Evolutionary conservation across 2,329 filamentous ascomycete genomes (phyloP), one percentile per base, ranked within the genome.

Genomic region (Hypoxylon sp.): DNA sequence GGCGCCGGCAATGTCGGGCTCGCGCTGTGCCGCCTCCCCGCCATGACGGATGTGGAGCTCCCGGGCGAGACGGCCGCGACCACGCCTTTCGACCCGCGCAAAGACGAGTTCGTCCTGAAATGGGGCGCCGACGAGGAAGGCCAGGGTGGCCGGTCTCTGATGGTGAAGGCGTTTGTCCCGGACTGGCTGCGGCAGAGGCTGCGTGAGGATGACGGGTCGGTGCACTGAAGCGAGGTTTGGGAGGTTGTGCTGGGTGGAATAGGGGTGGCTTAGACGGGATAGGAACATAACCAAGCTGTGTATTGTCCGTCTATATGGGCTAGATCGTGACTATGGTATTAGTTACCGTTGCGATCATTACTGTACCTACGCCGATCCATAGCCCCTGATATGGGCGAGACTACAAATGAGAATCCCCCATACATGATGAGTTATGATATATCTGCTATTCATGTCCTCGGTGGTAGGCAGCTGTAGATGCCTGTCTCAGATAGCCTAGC

Each of bases 1-100:
- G 89, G 90, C 0, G 79, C 94, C 11, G 94, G 93, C 0, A 96
- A 97, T 71, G 77, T 98, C 24, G 95, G 95, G 1, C 79, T 99
- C 48, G 94, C 88, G 2, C 77, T 97, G 65, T 97, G 94, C 72
- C 86, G 94, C 21, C 76, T 98, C 66, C 92, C 96, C 77, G 88
- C 88, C 71, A 97, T 97, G 93, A 96, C 91, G 4, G 89, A 92
- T 70, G 78, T 95, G 43, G 79, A 80, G 27, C 77, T 95, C 50
- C 89, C 89, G 2, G 89, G 87, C 4, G 84, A 85, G 54, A 86
- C 89, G 62, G 82, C 83, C 0, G 83, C 83, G 4, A 86, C 87
- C 38, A 79, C 80, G 1, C 83, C 83, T 15, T 91, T 81, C 70
- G 84, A 78, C 57, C 81, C 83, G 0, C 81, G 80, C 1, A 81